Percentiles rank a stretch among this genome's conserved stretches.
These are phyloP conservation scores for Leccinum solheimii DNA, from an alignment of 1,284 basidiomycete species.

Conservation along the genomic window DNA sequence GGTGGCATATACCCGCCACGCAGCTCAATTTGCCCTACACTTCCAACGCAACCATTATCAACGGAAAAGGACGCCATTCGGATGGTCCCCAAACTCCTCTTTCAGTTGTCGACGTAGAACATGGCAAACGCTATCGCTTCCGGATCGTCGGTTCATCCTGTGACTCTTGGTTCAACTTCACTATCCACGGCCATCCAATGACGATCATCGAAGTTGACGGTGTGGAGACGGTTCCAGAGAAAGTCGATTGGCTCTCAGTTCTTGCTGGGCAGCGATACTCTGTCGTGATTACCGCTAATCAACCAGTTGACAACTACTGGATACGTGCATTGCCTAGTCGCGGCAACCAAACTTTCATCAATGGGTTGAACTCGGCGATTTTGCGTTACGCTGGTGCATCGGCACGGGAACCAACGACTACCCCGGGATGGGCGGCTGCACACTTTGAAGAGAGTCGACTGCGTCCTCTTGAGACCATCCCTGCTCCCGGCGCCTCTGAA, in stretches of 20 bases:
- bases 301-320: slow-evolving; percentile 38
- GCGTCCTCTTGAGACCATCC: slow-evolving; percentile 26
- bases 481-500: slow-evolving; percentile 35
- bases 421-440: slow-evolving; percentile 9
- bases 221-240: slow-evolving; percentile 40
- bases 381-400: slow-evolving; percentile 45
- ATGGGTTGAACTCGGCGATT: slow-evolving; percentile 44
- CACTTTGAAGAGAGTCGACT: slow-evolving; percentile 37
- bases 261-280: slow-evolving; percentile 40
- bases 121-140: slow-evolving; percentile 38
- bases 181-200: slow-evolving; percentile 42
- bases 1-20: slow-evolving; percentile 27
- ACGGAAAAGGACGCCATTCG: slow-evolving; percentile 45
- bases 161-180: slow-evolving; percentile 37
- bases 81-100: slow-evolving; percentile 36
- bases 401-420: slow-evolving; percentile 35
- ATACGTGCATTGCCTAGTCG: slow-evolving; percentile 31
- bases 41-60: slow-evolving; percentile 46
- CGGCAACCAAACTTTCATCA: slow-evolving; percentile 26
- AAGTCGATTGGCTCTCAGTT: slow-evolving; percentile 36
- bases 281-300: slow-evolving; percentile 38
- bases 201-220: slow-evolving; percentile 56
- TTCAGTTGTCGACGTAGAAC: slow-evolving; percentile 36
- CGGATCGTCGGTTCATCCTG: slow-evolving; percentile 32
- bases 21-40: slow-evolving; percentile 19